Percentiles rank a stretch among this genome's conserved stretches.
Conservation (phyloP, 768 basidiomycete species). For the Thelephora ganbajun region DNA sequence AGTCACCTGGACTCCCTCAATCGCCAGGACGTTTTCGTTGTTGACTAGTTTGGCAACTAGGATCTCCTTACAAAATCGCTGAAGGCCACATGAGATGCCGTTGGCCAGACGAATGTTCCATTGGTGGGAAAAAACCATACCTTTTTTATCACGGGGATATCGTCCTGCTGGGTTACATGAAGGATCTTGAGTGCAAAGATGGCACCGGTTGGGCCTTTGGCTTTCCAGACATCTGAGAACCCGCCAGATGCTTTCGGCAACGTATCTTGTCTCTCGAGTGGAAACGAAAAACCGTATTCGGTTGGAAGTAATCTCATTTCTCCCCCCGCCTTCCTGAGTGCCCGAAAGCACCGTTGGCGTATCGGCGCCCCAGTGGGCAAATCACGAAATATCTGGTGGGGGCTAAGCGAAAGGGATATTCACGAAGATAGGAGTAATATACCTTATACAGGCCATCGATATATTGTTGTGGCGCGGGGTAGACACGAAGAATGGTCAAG, state of each 20-base stretch:
- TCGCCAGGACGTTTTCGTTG: background rate
- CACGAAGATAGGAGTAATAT: no score
- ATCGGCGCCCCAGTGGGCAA: no score
- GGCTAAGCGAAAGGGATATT: no score
- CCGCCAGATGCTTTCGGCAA: background rate
- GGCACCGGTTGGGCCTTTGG: background rate
- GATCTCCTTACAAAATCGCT: background rate
- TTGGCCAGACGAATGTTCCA: no score
- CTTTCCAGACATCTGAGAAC: background rate
- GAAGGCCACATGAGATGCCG: background rate
- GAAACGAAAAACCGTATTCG: background rate
- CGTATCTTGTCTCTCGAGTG: background rate
- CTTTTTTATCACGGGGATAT: background rate
- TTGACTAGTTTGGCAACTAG: background rate
- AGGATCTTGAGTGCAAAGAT: constrained; percentile 1
- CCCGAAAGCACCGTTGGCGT: background rate
- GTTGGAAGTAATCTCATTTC: background rate
- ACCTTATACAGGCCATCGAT: no score
- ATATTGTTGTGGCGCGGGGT: no score
- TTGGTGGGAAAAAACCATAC: background rate
- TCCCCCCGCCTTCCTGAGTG: background rate
- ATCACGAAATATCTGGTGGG: no score
- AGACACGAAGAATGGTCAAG: no score
- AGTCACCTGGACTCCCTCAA: background rate
- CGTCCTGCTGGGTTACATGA: background rate